Base-by-base conservation (phyloP, 768 basidiomycete genomes). In the Suillus clintonianus region DNA sequence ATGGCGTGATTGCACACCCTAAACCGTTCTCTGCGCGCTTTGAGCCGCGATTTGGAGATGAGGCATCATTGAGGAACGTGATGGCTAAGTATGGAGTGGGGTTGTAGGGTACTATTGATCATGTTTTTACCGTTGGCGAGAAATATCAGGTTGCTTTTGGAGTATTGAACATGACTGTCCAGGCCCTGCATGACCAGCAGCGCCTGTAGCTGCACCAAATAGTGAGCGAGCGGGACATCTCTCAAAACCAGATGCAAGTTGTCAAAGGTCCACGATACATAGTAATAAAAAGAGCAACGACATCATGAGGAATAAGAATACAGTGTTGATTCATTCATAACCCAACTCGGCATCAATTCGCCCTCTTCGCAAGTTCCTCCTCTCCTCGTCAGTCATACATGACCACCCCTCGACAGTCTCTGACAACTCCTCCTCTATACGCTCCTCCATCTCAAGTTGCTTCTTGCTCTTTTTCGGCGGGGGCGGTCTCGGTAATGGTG, bases 401-500 rank as follows among this genome's bases (percentile, higher is more conserved):
- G 82, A 81, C 77, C 89, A 85, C 19, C 90, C 91, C 13, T 90
- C 90, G 4, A 90, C 78, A 48, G 80, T 86, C 65, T 93, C 91
- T 30, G 89, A 80, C 62, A 93, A 75, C 76, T 94, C 91, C 73
- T 90, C 86, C 71, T 92, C 91, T 84, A 92, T 92, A 69, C 82
- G 84, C 73, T 93, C 91, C 75, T 93, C 91, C 70, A 84, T 76
- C 69, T 87, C 85, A 27, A 90, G 75, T 75, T 91, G 86, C 72
- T 92, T 93, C 80, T 92, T 92, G 59, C 86, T 88, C 80, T 93
- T 93, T 77, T 87, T 90, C 65, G 82, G 85, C 51, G 88, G 86
- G 5, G 90, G 89, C 0, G 86, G 87, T 5, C 86, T 85, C 1
- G 91, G 91, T 2, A 80, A 82, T 0, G 89, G 89, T 0, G 89